A percentile compares a stretch with the other conserved stretches of the same genome.
phyloP scores from a whole-genome alignment of 1,284 basidiomycete species.

The Apiotrichum gamsii region DNA sequence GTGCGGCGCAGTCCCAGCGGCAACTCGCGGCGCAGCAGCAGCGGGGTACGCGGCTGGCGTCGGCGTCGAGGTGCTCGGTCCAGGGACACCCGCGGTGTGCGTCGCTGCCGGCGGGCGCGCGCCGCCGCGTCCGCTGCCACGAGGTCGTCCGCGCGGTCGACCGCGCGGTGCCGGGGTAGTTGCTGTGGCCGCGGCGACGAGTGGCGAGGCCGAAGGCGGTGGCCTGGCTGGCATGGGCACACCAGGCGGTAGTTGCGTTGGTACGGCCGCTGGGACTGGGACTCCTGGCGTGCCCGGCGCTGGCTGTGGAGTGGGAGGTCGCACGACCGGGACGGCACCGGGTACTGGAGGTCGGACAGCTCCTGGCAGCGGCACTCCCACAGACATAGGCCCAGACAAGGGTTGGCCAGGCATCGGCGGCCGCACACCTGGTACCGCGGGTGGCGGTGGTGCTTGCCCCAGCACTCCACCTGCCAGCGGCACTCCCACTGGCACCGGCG shows the following conservation, averaged over 20 bases:
- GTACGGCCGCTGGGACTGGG: too few relatives aligned
- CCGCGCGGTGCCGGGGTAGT: slow-evolving; percentile 1
- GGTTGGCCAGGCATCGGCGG: not conserved
- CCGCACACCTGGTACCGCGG: too few relatives aligned
- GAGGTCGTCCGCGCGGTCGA: slow-evolving; percentile 15
- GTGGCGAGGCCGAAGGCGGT: too few relatives aligned
- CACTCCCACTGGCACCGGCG: not conserved
- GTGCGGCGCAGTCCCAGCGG: not conserved
- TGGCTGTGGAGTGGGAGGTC: not conserved
- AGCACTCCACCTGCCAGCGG: not conserved
- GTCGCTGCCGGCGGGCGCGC: slow-evolving; percentile 1
- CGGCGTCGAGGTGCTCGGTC: not conserved
- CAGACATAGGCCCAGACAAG: too few relatives aligned
- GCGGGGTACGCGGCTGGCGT: not conserved
- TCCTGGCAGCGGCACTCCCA: not conserved
- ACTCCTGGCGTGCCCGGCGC: too few relatives aligned
- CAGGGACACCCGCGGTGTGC: slow-evolving; percentile 1
- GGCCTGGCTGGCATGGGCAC: too few relatives aligned
- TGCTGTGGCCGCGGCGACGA: not conserved
- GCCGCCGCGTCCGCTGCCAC: slow-evolving; percentile 15
- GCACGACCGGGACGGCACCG: not conserved
- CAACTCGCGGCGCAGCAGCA: not conserved
- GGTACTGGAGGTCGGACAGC: not conserved
- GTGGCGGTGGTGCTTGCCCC: too few relatives aligned
- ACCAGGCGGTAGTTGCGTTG: too few relatives aligned